These are phyloP conservation scores for Apophysomyces trapeziformis DNA, from an alignment of 371 early-diverging fungal genomes.

Conservation along the genomic window DNA sequence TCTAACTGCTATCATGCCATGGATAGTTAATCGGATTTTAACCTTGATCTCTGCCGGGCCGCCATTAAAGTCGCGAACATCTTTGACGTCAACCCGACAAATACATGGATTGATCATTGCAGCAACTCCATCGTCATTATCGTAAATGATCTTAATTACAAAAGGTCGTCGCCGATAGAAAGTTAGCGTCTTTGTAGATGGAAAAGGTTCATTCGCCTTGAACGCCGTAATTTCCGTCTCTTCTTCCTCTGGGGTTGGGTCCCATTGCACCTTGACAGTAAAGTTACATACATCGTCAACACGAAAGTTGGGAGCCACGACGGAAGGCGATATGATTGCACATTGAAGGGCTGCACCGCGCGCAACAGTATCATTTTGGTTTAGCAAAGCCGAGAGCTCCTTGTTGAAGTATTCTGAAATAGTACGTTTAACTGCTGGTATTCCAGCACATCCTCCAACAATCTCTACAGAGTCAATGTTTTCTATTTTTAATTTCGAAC, in stretches of 20 bases:
- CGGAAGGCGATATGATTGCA: conserved; percentile 92
- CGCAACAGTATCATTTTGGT: conserved; percentile 95
- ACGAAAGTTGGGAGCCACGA: conserved; percentile 92
- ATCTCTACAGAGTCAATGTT: conserved; percentile 91
- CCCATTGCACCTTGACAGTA: conserved; percentile 66
- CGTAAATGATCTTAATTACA: conserved; percentile 75
- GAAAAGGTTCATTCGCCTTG: conserved; percentile 67
- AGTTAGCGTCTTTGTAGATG: conserved; percentile 82
- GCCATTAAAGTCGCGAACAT: conserved; percentile 43
- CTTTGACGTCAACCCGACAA: conserved; percentile 62
- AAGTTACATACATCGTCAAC: conserved; percentile 80
- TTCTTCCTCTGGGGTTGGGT: conserved; percentile 65
- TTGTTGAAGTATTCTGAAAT: conserved; percentile 81
- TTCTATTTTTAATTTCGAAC: conserved; percentile 69
- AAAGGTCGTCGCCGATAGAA: conserved; percentile 76
- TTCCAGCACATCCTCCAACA: conserved; percentile 91
- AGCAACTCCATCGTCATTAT: conserved; percentile 69
- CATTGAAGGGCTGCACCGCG: conserved; percentile 95
- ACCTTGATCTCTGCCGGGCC: conserved; percentile 81
- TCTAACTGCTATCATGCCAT: conserved; percentile 79
- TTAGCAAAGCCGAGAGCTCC: conserved; percentile 86
- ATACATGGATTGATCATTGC: conserved; percentile 68
- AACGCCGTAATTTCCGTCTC: conserved; percentile 71
- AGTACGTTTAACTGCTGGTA: conserved; percentile 87
- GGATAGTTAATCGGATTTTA: conserved; percentile 82